A percentile compares a stretch with the other conserved stretches of the same genome.
phyloP scores from a whole-genome alignment of 2,329 filamentous ascomycete genomes.

The Phaeomoniella chlamydospora region DNA sequence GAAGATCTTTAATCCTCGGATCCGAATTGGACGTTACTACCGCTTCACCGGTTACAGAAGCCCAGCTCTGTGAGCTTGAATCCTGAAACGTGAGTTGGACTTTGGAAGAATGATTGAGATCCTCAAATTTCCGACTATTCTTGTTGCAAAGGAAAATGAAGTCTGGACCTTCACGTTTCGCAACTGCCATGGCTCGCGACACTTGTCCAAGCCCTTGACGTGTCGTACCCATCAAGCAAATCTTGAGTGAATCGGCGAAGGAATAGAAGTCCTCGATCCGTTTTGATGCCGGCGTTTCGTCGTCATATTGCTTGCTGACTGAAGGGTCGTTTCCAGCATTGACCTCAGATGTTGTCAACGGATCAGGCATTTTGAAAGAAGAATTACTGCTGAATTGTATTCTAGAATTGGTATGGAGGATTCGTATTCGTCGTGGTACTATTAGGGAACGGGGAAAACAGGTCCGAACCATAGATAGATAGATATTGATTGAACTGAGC shows the following conservation, averaged over 20 bases:
- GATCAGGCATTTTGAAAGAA: slow-evolving; percentile 36
- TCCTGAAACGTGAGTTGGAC: slow-evolving; percentile 32
- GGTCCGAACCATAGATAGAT: no score
- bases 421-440: no score
- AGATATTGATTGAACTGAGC: no score
- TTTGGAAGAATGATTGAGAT: slow-evolving; percentile 26
- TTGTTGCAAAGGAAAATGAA: slow-evolving; percentile 36
- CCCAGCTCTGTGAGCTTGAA: slow-evolving; percentile 31
- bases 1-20: slow-evolving; percentile 33
- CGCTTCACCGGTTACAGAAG: slow-evolving; percentile 27
- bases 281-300: slow-evolving; percentile 23
- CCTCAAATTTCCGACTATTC: slow-evolving; percentile 31
- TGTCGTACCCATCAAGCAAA: slow-evolving; percentile 14
- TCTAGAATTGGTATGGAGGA: no score
- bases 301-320: slow-evolving; percentile 34
- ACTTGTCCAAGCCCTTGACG: slow-evolving; percentile 7
- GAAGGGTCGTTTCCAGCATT: slow-evolving; percentile 29
- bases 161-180: slow-evolving; percentile 28
- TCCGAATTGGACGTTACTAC: slow-evolving; percentile 26
- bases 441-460: no score
- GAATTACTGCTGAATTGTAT: no score
- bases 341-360: slow-evolving; percentile 23
- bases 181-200: slow-evolving; percentile 32
- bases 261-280: slow-evolving; percentile 33
- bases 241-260: slow-evolving; percentile 29